Percentiles rank a stretch among this genome's conserved stretches.
phyloP scores from a whole-genome alignment of 148 eudicot species.

The Fagopyrum esculentum region DNA sequence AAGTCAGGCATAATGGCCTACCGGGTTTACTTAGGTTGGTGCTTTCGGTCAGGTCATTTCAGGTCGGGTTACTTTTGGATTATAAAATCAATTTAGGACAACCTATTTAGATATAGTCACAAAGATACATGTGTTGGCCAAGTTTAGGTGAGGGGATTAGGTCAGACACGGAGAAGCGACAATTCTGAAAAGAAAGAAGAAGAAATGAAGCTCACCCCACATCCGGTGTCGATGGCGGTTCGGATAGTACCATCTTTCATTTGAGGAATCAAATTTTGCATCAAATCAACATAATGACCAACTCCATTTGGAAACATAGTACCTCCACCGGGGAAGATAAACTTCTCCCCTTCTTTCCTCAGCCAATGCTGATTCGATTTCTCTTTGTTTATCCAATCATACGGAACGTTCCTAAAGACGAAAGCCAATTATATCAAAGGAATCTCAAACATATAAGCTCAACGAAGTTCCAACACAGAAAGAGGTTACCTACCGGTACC shows the following conservation, averaged over 20 bases:
- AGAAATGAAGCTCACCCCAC: constrained; percentile 64
- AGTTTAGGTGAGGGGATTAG: too few species aligned
- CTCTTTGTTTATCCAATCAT: constrained; percentile 86
- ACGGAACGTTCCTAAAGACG: constrained; percentile 75
- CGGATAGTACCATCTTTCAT: constrained; percentile 89
- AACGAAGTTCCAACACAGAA: not conserved
- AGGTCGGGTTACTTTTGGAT: not conserved
- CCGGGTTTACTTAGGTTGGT: too few species aligned
- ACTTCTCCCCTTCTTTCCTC: constrained; percentile 89
- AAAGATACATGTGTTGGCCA: too few species aligned
- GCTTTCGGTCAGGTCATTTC: too few species aligned
- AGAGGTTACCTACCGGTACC: constrained; percentile 70
- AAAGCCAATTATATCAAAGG: not conserved
- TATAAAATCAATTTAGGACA: not conserved
- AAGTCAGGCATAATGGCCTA: too few species aligned
- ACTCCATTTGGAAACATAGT: constrained; percentile 96
- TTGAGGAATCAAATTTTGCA: constrained; percentile 73
- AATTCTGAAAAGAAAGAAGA: not conserved
- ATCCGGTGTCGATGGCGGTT: constrained; percentile 96
- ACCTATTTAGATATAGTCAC: not conserved
- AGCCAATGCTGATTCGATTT: constrained; percentile 96
- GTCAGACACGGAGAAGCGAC: too few species aligned
- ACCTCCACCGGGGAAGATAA: constrained; percentile 97
- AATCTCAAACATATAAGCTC: not conserved
- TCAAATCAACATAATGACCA: constrained; percentile 66